phyloP scores from a whole-genome alignment of 179 eudicot species.

The Spergularia azorica region DNA sequence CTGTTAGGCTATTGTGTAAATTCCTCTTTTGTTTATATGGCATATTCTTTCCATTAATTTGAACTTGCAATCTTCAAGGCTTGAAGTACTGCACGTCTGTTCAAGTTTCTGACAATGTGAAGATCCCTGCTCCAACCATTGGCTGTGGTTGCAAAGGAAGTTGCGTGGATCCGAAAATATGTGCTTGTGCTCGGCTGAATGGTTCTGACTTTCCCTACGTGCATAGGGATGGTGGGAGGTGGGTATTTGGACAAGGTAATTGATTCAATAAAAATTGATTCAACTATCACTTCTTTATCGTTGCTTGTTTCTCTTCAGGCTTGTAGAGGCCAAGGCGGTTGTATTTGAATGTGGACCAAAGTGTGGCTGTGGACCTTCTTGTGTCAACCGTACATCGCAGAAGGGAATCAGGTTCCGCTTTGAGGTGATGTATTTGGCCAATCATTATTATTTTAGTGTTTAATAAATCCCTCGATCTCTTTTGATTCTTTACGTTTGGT shows the following conservation, averaged over 20 bases:
- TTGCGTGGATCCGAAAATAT: conserved; percentile 59
- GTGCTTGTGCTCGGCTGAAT: conserved; percentile 80
- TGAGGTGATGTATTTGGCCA: conserved; percentile 51
- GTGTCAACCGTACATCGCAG: conserved; percentile 81
- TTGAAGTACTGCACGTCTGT: conserved; percentile 50
- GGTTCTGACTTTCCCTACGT: conserved; percentile 89
- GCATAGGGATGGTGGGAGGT: conserved; percentile 86
- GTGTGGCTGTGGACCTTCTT: conserved; percentile 77
- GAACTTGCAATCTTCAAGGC: conserved; percentile 35
- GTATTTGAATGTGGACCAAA: conserved; percentile 94
- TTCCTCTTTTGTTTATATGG: too few relatives aligned
- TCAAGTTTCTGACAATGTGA: conserved; percentile 47
- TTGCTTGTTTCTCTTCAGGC: conserved; percentile 38
- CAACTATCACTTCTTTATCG: background rate
- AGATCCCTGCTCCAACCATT: conserved; percentile 46
- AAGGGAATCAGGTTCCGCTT: conserved; percentile 65
- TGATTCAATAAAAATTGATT: background rate
- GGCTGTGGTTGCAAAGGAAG: conserved; percentile 68
- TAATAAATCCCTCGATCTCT: background rate
- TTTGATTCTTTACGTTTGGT: too few relatives aligned
- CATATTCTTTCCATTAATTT: conserved; percentile 2
- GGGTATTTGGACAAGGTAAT: conserved; percentile 4
- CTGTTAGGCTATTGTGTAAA: too few relatives aligned
- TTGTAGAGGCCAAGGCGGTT: conserved; percentile 83
- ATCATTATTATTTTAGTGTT: background rate